Conservation (phyloP, 371 early-diverging fungal species). For the Hamiltosporidium tvaerminnensis region DNA sequence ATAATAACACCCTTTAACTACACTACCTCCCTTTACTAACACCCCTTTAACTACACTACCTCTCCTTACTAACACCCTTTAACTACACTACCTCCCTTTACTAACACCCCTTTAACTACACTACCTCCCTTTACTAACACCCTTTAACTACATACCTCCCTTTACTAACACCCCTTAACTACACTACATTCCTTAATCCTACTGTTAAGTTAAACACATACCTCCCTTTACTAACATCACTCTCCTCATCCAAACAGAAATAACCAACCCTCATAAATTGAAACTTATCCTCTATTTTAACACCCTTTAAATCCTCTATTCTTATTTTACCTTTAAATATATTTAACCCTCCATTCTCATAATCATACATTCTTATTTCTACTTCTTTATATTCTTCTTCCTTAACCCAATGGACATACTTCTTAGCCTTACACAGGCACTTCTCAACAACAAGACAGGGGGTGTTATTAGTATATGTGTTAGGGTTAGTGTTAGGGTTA, state of each 20-base stretch:
- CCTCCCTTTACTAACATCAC: constrained; percentile 57
- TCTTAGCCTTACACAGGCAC: constrained; percentile 63
- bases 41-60: too few relatives aligned
- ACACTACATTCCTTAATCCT: too few relatives aligned
- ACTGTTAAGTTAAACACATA: too few relatives aligned
- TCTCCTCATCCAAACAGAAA: constrained; percentile 79
- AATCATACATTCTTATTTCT: constrained; percentile 69
- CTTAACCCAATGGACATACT: constrained; percentile 92
- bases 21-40: too few relatives aligned
- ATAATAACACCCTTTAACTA: too few relatives aligned
- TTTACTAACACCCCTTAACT: too few relatives aligned
- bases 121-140: too few relatives aligned
- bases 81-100: too few relatives aligned
- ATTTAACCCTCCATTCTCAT: constrained; percentile 63
- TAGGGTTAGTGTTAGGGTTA: neutral
- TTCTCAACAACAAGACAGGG: constrained; percentile 19
- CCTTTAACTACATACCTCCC: too few relatives aligned
- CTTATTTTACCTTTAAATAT: constrained; percentile 60
- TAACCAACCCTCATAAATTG: constrained; percentile 89
- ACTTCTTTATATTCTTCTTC: constrained; percentile 59
- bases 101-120: too few relatives aligned
- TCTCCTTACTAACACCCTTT: too few relatives aligned
- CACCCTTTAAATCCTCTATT: constrained; percentile 61
- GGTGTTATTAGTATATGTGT: neutral
- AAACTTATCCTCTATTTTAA: constrained; percentile 66